These are phyloP conservation scores for Diplocarpon rosae DNA, from an alignment of 2,329 filamentous ascomycete genomes.

Conservation along the genomic window DNA sequence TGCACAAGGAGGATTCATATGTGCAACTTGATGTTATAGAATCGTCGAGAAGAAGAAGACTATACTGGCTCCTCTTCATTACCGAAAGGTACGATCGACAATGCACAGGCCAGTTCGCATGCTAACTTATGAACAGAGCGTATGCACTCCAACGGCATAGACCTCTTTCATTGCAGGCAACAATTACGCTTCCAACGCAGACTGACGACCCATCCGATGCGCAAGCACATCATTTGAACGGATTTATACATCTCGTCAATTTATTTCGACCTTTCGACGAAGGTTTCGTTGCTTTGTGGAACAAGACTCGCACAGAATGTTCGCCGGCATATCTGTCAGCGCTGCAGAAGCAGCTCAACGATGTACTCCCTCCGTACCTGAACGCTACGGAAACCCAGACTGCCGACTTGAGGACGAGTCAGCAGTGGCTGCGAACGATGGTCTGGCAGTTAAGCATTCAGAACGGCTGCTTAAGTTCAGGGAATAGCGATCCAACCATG, in stretches of 20 bases:
- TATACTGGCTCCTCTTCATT: constrained; percentile 65
- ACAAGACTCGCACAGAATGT: constrained; percentile 48
- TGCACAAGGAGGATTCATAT: constrained; percentile 55
- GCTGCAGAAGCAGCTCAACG: constrained; percentile 52
- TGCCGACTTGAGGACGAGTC: constrained; percentile 45
- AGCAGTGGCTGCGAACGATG: constrained; percentile 55
- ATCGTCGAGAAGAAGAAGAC: constrained; percentile 49
- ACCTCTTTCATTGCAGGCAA: constrained; percentile 59
- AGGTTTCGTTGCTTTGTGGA: constrained; percentile 53
- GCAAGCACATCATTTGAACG: constrained; percentile 39
- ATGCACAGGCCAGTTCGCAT: not conserved
- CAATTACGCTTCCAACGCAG: constrained; percentile 53
- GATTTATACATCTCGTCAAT: constrained; percentile 49
- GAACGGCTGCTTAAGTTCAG: constrained; percentile 40
- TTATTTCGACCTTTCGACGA: constrained; percentile 59
- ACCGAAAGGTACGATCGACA: constrained; percentile 48
- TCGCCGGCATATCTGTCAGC: constrained; percentile 43
- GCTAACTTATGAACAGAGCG: constrained; percentile 34
- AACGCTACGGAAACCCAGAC: constrained; percentile 41
- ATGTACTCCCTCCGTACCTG: constrained; percentile 41
- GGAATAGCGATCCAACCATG: constrained; percentile 39
- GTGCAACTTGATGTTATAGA: constrained; percentile 47
- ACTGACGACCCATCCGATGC: constrained; percentile 49
- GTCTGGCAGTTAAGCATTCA: constrained; percentile 51
- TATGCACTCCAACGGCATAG: constrained; percentile 62